Base-by-base conservation (phyloP, 225 moss, liverwort and hornwort species). In the Bryoerythrophyllum caledonicum region DNA sequence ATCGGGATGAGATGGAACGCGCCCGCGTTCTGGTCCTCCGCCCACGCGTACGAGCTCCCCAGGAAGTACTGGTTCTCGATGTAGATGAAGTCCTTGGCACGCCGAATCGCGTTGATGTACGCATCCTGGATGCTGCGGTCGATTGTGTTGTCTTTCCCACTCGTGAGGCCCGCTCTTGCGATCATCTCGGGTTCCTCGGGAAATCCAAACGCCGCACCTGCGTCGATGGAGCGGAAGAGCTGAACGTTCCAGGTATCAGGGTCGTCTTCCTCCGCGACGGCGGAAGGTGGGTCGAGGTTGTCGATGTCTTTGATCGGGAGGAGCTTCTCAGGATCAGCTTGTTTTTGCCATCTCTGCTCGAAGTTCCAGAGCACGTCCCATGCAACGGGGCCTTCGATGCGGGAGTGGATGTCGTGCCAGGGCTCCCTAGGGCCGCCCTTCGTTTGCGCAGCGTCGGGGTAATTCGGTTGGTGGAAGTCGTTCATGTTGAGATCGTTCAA, bases 1-100 rank as follows among this genome's bases (percentile, higher is more conserved):
- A 90, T 84, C 1, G 92, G 90, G 53, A 92, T 86, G 8, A 90
- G 78, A 61, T 92, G 92, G 27, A 64, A 17, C 5, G 92, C 92
- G 19, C 84, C 92, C 1, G 79, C 63, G 46, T 92, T 82, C 67
- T 84, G 75, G 38, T 90, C 77, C 26, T 82, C 81, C 35, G 80
- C 79, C 92, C 92, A 92, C 8, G 43, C 84, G 56, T 77, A 90
- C 11, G 76, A 67, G 38, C 91, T 92, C 37, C 92, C 92, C 24
- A 92, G 76, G 61, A 92, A 92, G 62, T 92, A 90, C 68, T 92
- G 92, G 15, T 92, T 92, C 54, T 92, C 92, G 15, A 92, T 92
- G 81, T 88, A 92, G 48, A 92, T 92, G 77, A 81, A 92, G 68
- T 92, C 78, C 62, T 82, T 79, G 0, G 90, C 92, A 43, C 92